A percentile compares a stretch with the other conserved stretches of the same genome.
Evolutionary conservation across 768 basidiomycete genomes (phyloP).

Genomic region (Psilocybe sp.): DNA sequence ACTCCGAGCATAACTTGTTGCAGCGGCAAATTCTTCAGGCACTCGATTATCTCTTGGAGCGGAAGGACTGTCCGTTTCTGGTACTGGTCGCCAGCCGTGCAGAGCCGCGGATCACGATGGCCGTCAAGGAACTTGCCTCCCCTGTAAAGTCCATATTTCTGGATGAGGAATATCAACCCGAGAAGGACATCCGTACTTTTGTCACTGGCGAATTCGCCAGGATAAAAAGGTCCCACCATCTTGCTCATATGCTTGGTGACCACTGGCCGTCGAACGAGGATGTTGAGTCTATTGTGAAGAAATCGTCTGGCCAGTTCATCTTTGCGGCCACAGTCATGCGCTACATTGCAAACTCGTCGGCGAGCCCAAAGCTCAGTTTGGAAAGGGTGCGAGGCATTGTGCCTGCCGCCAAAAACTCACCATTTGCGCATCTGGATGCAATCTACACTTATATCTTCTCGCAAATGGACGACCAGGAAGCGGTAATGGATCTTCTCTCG

Average conservation of each 20-base stretch:
- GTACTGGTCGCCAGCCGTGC: constrained; percentile 4
- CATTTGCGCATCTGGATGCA: no score
- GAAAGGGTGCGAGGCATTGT: no score
- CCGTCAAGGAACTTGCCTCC: background rate
- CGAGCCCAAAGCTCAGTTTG: no score
- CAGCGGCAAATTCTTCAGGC: background rate
- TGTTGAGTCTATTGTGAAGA: background rate
- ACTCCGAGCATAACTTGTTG: background rate
- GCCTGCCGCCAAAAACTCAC: no score
- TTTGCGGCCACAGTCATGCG: constrained; percentile 6
- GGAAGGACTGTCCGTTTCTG: background rate
- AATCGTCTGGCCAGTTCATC: constrained; percentile 2
- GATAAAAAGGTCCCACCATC: background rate
- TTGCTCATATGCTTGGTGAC: background rate
- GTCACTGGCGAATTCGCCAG: background rate
- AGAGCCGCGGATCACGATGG: background rate
- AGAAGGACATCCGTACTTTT: background rate
- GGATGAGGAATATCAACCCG: background rate
- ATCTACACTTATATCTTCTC: no score
- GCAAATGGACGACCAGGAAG: no score
- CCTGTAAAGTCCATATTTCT: background rate
- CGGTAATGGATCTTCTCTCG: no score
- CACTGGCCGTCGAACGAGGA: background rate
- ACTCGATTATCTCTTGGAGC: background rate
- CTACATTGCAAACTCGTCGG: constrained; percentile 1